Evolutionary conservation across 2,329 filamentous ascomycete species (phyloP).

Genomic region (Harringtonia lauricola): DNA sequence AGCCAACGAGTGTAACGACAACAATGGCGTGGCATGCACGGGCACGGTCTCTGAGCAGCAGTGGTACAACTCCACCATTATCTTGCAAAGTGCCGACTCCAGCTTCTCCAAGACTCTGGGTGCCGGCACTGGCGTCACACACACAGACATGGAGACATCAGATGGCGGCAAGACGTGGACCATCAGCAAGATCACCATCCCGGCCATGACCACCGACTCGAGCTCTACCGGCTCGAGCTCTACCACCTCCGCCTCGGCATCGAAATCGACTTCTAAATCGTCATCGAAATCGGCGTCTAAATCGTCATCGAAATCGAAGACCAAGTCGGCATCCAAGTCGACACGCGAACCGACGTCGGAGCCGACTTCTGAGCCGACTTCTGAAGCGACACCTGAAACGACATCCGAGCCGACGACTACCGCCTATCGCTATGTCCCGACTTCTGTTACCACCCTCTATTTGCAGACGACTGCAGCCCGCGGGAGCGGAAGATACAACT

Average conservation of each 20-base stretch:
- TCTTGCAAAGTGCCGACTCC: background rate
- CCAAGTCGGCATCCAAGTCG: too few species aligned
- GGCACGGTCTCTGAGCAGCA: background rate
- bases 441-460: too few species aligned
- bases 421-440: too few species aligned
- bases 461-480: too few species aligned
- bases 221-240: background rate
- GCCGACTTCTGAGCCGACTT: too few species aligned
- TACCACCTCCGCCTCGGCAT: background rate
- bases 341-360: too few species aligned
- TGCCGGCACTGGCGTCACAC: background rate
- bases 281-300: too few species aligned
- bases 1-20: slow-evolving; percentile 1
- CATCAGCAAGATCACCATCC: background rate
- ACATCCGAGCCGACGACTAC: too few species aligned
- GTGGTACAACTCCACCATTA: background rate
- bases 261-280: too few species aligned
- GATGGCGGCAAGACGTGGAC: background rate
- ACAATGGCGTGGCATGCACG: slow-evolving; percentile 1
- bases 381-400: too few species aligned
- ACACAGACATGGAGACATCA: background rate
- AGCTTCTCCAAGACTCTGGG: background rate
- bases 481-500: too few species aligned
- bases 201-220: background rate
- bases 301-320: too few species aligned